phyloP scores from a whole-genome alignment of 192 early-diverging fungal genomes.

The Entomortierella chlamydospora region DNA sequence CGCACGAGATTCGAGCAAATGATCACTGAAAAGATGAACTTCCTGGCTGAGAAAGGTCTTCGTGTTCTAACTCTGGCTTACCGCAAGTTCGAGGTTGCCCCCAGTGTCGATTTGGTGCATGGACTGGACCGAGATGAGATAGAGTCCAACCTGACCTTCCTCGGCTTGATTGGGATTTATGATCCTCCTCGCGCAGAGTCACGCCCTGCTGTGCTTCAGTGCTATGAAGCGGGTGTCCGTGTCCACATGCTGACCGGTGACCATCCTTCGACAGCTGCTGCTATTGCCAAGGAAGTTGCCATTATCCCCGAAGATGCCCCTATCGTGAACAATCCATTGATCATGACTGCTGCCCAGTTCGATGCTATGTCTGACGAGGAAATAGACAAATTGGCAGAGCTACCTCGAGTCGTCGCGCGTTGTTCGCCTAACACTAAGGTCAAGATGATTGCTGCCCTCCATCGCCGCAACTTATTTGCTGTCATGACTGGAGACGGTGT shows the following conservation, averaged over 20 bases:
- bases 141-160: slow-evolving; percentile 80
- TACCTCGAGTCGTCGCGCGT: slow-evolving; percentile 95
- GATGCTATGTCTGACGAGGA: slow-evolving; percentile 86
- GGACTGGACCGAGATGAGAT: slow-evolving; percentile 64
- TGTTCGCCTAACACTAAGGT: slow-evolving; percentile 97
- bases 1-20: slow-evolving; percentile 75
- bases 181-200: slow-evolving; percentile 89
- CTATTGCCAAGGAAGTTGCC: slow-evolving; percentile 83
- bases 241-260: slow-evolving; percentile 97
- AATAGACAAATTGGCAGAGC: slow-evolving; percentile 77
- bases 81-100: slow-evolving; percentile 52
- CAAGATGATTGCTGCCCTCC: slow-evolving; percentile 95
- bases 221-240: slow-evolving; percentile 89
- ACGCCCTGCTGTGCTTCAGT: slow-evolving; percentile 72
- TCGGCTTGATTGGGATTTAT: slow-evolving; percentile 93
- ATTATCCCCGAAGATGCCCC: slow-evolving; percentile 64
- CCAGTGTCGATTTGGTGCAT: slow-evolving; percentile 47
- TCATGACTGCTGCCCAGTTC: slow-evolving; percentile 90
- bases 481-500: slow-evolving; percentile 94
- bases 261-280: slow-evolving; percentile 89
- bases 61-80: slow-evolving; percentile 90
- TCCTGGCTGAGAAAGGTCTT: slow-evolving; percentile 37
- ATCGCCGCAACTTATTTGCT: slow-evolving; percentile 75
- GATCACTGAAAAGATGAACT: slow-evolving; percentile 75
- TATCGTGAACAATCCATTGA: slow-evolving; percentile 56